These are phyloP conservation scores for Sphaerostilbella broomeana DNA, from an alignment of 2,329 filamentous ascomycete genomes.

Conservation along the genomic window DNA sequence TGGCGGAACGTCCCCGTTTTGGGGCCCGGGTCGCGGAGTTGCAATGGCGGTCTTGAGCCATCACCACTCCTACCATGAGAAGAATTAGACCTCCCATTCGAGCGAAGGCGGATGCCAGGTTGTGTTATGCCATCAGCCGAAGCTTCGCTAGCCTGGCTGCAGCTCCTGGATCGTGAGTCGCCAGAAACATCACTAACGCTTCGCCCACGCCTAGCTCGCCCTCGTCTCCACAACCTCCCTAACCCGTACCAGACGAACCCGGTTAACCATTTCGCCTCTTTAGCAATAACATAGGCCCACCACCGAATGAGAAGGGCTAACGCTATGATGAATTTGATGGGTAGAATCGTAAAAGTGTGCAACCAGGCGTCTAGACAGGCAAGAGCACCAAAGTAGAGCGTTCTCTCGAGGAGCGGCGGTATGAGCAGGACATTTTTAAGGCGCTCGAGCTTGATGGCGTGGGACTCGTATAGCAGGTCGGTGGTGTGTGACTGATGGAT, in stretches of 20 bases:
- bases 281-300: conserved; percentile 65
- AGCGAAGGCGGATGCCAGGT: conserved; percentile 6
- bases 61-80: no score
- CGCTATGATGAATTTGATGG: conserved; percentile 79
- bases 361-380: conserved; percentile 95
- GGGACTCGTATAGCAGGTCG: conserved; percentile 79
- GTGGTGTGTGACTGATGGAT: conserved; percentile 52
- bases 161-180: conserved; percentile 32
- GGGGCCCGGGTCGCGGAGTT: conserved; percentile 21
- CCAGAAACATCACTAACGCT: conserved; percentile 30
- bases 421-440: conserved; percentile 82
- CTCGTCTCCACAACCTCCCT: conserved; percentile 67
- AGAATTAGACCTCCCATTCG: conserved; percentile 2
- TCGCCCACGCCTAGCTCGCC: conserved; percentile 36
- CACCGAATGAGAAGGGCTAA: conserved; percentile 68
- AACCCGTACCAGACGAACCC: conserved; percentile 74
- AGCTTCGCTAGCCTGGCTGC: conserved; percentile 29
- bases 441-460: conserved; percentile 83
- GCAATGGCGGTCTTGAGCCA: conserved; percentile 14
- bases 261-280: conserved; percentile 65
- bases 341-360: conserved; percentile 92
- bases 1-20: conserved; percentile 45
- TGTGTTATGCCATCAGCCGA: conserved; percentile 15
- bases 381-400: conserved; percentile 79
- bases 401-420: conserved; percentile 73